phyloP scores from a whole-genome alignment of 768 basidiomycete genomes.

The Crucibulum laeve region DNA sequence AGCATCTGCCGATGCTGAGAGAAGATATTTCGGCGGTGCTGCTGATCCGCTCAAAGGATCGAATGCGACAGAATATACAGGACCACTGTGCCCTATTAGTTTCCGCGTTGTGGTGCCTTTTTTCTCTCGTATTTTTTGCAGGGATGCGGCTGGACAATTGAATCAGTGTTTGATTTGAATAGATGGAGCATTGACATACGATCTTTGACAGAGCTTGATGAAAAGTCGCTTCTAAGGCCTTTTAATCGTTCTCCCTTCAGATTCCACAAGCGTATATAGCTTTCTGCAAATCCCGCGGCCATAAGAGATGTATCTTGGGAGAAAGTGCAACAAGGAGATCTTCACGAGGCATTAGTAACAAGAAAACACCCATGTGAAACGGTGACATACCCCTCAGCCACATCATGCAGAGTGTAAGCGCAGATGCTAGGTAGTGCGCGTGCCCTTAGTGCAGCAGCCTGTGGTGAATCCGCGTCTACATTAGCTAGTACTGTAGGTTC shows the following conservation, averaged over 20 bases:
- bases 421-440: slow-evolving; percentile 89
- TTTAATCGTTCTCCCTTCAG: slow-evolving; percentile 87
- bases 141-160: slow-evolving; percentile 42
- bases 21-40: slow-evolving; percentile 76
- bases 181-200: slow-evolving; percentile 39
- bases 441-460: slow-evolving; percentile 51
- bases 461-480: slow-evolving; percentile 54
- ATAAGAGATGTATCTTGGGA: slow-evolving; percentile 88
- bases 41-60: slow-evolving; percentile 90
- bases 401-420: slow-evolving; percentile 91
- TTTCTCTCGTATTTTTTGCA: slow-evolving; percentile 71
- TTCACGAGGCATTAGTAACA: slow-evolving; percentile 23
- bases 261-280: slow-evolving; percentile 92
- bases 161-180: background rate
- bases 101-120: slow-evolving; percentile 87
- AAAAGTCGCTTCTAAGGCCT: slow-evolving; percentile 75
- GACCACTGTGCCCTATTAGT: slow-evolving; percentile 94
- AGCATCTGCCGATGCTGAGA: slow-evolving; percentile 91
- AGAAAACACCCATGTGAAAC: background rate
- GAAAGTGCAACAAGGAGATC: slow-evolving; percentile 82
- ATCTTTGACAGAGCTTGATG: slow-evolving; percentile 60
- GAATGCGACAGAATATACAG: slow-evolving; percentile 92
- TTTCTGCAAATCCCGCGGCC: slow-evolving; percentile 95
- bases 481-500: slow-evolving; percentile 67
- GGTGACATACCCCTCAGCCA: slow-evolving; percentile 80